phyloP scores from a whole-genome alignment of 1,284 basidiomycete genomes.

The Pholiota adiposa region DNA sequence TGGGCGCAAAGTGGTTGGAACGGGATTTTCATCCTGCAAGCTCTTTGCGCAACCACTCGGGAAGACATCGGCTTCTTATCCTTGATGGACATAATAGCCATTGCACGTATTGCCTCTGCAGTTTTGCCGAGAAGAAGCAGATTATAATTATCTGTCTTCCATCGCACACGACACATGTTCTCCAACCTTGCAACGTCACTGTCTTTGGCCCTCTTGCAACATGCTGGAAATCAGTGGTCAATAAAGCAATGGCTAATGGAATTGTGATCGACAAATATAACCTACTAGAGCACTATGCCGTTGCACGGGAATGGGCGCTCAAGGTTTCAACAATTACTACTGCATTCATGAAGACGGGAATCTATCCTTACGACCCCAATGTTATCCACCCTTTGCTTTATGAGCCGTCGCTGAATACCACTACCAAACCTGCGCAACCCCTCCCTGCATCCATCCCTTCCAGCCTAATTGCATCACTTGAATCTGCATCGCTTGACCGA shows the following conservation, averaged over 20 bases:
- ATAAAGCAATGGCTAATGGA: background rate
- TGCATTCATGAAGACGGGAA: background rate
- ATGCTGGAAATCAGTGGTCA: background rate
- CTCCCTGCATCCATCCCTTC: no score
- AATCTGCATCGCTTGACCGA: no score
- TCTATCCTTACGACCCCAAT: background rate
- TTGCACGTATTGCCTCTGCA: conserved; percentile 32
- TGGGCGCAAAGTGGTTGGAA: conserved; percentile 38
- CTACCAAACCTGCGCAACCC: no score
- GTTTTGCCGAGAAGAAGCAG: conserved; percentile 28
- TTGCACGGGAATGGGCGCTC: background rate
- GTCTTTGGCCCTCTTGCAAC: background rate
- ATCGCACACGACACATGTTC: conserved; percentile 36
- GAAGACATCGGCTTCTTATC: conserved; percentile 36
- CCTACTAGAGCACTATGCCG: background rate
- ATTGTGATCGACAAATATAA: background rate
- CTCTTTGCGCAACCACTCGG: background rate
- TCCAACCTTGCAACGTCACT: conserved; percentile 29
- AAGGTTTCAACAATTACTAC: background rate
- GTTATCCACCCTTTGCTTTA: no score
- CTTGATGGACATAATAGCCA: conserved; percentile 48
- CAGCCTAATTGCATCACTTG: no score
- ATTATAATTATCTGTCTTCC: conserved; percentile 37
- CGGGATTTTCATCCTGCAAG: conserved; percentile 35
- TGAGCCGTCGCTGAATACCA: no score